Evolutionary conservation across 2,329 filamentous ascomycete species (phyloP), one percentile per base, ranked within the genome.

Genomic region (Cladorrhinum sp.): DNA sequence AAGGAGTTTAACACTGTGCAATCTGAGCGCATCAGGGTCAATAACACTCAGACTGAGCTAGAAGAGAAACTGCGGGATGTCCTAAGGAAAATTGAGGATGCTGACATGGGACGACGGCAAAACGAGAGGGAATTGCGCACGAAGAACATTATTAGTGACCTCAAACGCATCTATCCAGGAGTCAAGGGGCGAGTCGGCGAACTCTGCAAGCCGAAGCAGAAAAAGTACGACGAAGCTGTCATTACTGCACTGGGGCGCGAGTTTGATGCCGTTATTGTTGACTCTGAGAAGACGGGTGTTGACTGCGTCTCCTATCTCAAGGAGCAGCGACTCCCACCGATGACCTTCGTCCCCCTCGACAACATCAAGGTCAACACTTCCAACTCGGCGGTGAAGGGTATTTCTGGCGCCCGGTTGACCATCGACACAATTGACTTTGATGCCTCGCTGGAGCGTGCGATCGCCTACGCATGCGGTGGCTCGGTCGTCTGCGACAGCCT

Each of bases 371-470:
- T 97, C 71, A 93, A 91, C 73, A 87, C 91, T 10, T 85, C 95
- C 61, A 96, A 96, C 72, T 90, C 92, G 4, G 93, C 91, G 62
- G 81, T 99, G 66, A 97, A 97, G 76, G 91, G 92, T 25, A 89
- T 96, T 73, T 84, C 91, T 58, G 90, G 91, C 41, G 91, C 90
- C 74, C 87, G 93, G 7, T 83, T 97, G 60, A 96, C 93, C 0
- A 96, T 99, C 65, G 95, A 99, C 73, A 96, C 92, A 0, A 93
- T 99, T 68, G 92, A 96, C 70, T 99, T 95, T 70, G 95, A 98
- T 68, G 83, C 89, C 2, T 85, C 89, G 1, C 84, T 96, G 54
- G 92, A 97, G 72, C 89, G 95, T 65, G 96, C 93, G 32, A 96
- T 99, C 79, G 91, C 89, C 22, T 97, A 96, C 72, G 93, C 93